These are phyloP conservation scores for Aphanomyces astaci DNA, from an alignment of 352 stramenopile genomes.

Conservation along the genomic window DNA sequence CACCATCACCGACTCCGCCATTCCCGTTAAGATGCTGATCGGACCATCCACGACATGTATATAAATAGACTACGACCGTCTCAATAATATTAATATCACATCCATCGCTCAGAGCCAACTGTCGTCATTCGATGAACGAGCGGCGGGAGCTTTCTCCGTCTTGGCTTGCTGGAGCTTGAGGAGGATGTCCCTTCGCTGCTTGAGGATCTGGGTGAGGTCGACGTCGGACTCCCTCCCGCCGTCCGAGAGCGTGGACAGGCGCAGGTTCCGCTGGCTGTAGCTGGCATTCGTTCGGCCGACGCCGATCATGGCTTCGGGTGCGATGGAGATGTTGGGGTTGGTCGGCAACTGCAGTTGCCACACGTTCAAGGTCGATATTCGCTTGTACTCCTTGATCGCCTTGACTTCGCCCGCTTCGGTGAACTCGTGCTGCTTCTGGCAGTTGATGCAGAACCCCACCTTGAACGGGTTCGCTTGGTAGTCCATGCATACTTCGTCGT, in stretches of 20 bases:
- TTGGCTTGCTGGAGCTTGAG: slow-evolving; percentile 56
- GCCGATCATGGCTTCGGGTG: slow-evolving; percentile 25
- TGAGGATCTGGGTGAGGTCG: slow-evolving; percentile 59
- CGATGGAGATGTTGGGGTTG: slow-evolving; percentile 31
- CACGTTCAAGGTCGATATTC: slow-evolving; percentile 66
- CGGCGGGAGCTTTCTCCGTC: background rate
- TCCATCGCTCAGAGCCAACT: background rate
- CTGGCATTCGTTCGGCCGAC: slow-evolving; percentile 8
- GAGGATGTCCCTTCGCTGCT: slow-evolving; percentile 70
- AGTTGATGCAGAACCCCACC: slow-evolving; percentile 83
- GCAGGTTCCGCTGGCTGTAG: slow-evolving; percentile 7
- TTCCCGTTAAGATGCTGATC: no score
- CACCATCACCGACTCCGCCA: no score
- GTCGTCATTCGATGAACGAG: background rate
- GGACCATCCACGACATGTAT: no score
- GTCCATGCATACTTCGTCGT: slow-evolving; percentile 69
- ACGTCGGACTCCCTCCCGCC: slow-evolving; percentile 70
- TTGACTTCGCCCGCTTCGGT: slow-evolving; percentile 47
- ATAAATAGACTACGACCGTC: background rate
- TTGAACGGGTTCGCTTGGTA: slow-evolving; percentile 79
- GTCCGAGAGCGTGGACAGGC: slow-evolving; percentile 24
- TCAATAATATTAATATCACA: background rate
- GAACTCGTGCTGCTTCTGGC: slow-evolving; percentile 83
- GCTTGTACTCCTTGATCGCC: slow-evolving; percentile 76
- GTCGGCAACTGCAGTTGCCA: slow-evolving; percentile 70